Conservation (phyloP, 2,329 filamentous ascomycete genomes). For the Davidsoniella neocaledoniae region DNA sequence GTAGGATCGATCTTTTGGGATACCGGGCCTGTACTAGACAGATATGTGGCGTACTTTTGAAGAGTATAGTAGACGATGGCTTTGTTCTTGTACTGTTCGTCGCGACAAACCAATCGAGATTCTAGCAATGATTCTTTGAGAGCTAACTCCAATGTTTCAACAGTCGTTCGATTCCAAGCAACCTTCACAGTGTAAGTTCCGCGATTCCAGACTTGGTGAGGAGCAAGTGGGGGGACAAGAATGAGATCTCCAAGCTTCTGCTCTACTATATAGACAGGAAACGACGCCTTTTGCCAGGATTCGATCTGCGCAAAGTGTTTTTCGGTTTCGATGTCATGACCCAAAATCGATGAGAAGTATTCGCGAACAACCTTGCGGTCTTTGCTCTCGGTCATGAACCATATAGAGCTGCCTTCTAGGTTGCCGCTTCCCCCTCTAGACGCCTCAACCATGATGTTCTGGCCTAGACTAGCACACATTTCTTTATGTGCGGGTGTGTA, state of each 20-base stretch:
- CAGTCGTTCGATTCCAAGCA: slow-evolving; percentile 91
- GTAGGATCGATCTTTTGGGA: slow-evolving; percentile 20
- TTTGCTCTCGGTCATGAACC: slow-evolving; percentile 97
- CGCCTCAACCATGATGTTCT: slow-evolving; percentile 96
- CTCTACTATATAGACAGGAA: slow-evolving; percentile 83
- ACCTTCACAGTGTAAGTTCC: slow-evolving; percentile 94
- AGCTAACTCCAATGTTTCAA: slow-evolving; percentile 76
- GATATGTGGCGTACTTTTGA: slow-evolving; percentile 45
- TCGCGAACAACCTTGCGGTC: slow-evolving; percentile 82
- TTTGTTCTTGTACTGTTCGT: slow-evolving; percentile 98
- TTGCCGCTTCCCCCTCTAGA: slow-evolving; percentile 54
- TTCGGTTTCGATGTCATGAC: slow-evolving; percentile 93
- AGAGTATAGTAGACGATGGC: slow-evolving; percentile 83
- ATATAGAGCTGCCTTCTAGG: slow-evolving; percentile 75
- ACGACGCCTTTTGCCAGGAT: slow-evolving; percentile 88
- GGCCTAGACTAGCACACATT: slow-evolving; percentile 91
- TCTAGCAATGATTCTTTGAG: slow-evolving; percentile 76
- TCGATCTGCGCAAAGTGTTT: slow-evolving; percentile 93
- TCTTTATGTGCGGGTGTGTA: slow-evolving; percentile 91
- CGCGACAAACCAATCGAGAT: slow-evolving; percentile 78
- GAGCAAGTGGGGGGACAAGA: slow-evolving; percentile 77
- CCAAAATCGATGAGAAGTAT: slow-evolving; percentile 82
- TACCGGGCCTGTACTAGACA: slow-evolving; percentile 13
- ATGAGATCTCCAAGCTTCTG: slow-evolving; percentile 86
- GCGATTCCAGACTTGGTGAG: slow-evolving; percentile 96